These are phyloP conservation scores for Begonia masoniana DNA, from an alignment of 306 rosid genomes.

Conservation along the genomic window DNA sequence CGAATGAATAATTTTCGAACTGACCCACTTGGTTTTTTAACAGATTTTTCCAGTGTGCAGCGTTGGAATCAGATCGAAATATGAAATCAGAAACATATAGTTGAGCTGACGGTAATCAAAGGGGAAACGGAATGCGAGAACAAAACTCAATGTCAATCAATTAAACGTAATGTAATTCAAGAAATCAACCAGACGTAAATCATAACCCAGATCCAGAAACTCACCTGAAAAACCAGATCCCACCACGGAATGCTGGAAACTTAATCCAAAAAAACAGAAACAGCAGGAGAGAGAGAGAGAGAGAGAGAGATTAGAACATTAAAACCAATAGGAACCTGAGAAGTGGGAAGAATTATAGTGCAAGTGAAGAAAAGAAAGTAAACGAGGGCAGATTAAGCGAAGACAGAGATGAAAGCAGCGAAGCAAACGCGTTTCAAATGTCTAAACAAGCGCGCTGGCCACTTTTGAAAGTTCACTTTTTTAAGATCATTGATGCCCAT, in stretches of 20 bases:
- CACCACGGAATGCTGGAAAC: slow-evolving; percentile 30
- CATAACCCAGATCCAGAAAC: slow-evolving; percentile 23
- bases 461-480: background rate
- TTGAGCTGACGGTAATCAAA: too few relatives aligned
- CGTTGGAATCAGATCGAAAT: too few relatives aligned
- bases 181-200: slow-evolving; percentile 6
- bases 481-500: too few relatives aligned
- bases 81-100: too few relatives aligned
- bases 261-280: background rate
- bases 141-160: background rate
- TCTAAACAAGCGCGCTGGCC: slow-evolving; percentile 9
- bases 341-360: too few relatives aligned
- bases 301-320: background rate
- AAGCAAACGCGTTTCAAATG: slow-evolving; percentile 13
- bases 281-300: background rate
- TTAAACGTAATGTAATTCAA: background rate
- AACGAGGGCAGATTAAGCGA: background rate
- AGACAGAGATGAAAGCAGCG: slow-evolving; percentile 12
- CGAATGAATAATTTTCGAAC: too few relatives aligned
- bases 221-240: slow-evolving; percentile 32
- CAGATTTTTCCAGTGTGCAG: too few relatives aligned
- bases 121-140: too few relatives aligned
- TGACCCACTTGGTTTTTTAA: too few relatives aligned
- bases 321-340: background rate
- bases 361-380: background rate